Percentiles rank a stretch among this genome's conserved stretches.
Evolutionary conservation across 2,329 filamentous ascomycete genomes (phyloP).

Genomic region (Xylariaceae sp.): DNA sequence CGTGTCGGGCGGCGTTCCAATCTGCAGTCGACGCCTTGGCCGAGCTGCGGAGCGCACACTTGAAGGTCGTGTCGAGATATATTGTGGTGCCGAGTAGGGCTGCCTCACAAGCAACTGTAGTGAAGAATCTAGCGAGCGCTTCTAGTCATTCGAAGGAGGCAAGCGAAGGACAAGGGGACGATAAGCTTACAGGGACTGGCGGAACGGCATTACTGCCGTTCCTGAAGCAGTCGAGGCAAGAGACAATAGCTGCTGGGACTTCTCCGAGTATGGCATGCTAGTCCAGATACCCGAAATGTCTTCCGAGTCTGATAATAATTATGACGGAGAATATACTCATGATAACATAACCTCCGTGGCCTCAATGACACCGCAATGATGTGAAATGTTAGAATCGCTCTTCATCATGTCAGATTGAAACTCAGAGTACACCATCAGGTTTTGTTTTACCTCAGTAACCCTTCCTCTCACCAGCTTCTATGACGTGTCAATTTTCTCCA

Average conservation of each 20-base stretch:
- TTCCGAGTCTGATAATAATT: no score
- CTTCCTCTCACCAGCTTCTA: no score
- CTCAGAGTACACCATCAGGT: no score
- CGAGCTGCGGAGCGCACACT: constrained; percentile 77
- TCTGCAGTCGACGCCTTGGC: constrained; percentile 71
- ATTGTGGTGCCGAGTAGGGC: constrained; percentile 71
- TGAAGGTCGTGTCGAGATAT: constrained; percentile 85
- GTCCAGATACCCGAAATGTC: no score
- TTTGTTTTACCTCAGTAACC: no score
- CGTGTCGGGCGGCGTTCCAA: constrained; percentile 53
- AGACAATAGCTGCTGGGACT: neutral
- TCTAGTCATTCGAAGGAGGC: constrained; percentile 28
- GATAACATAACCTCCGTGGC: no score
- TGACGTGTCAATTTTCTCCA: constrained; percentile 10
- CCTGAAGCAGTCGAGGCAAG: constrained; percentile 48
- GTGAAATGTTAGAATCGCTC: neutral
- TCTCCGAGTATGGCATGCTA: no score
- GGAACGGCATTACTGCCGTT: constrained; percentile 87
- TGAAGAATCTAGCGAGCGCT: constrained; percentile 41
- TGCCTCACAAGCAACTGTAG: constrained; percentile 28
- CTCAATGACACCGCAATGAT: no score
- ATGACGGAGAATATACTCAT: no score
- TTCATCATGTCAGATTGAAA: no score
- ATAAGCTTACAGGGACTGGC: constrained; percentile 72
- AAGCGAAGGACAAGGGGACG: constrained; percentile 5